Base-by-base conservation (phyloP, 306 rosid species). In the Vachellia collinsii region DNA sequence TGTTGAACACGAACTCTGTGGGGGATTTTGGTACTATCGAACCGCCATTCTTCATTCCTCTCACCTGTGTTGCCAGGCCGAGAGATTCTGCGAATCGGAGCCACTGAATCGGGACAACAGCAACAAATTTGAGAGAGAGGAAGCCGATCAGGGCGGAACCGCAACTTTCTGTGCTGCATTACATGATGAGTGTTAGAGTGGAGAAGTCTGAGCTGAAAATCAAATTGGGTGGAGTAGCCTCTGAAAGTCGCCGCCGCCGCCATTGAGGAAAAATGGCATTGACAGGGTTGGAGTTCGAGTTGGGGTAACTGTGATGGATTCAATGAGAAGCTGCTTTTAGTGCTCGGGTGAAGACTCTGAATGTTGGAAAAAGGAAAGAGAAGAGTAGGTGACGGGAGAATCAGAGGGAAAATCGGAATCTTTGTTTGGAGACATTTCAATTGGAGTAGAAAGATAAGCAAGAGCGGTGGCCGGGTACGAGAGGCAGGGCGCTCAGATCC, bases 221-320 rank as follows among this genome's bases (percentile, higher is more conserved):
- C 46, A 37, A 65, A 65, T 7, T 65, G 44, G 25, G 46, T 7
- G 9, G 70, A 63, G 42, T 63, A 34, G 69, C 42, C 69, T 63
- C 69, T 29, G 43, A 6, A 63, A 36, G 69, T 63, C 20, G 68
- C 12, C 69, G 69, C 70, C 46, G 69, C 70, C 46, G 70, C 46
- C 70, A 65, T 65, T 14, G 46, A 37, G 3, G 46, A 14, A 9
- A 65, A 65, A 37, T 65, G 70, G 70, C 70, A 65, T 65, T 37
- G 70, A 65, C 70, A 37, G 9, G 6, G 11, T 3, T 65, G 44
- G n/a, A 63, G 20, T 29, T 62, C 38, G 16, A 11, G 19, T 61
- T 1, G 67, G 11, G 39, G 38, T 1, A 23, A 17, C 39, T 7
- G 10, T 4, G 5, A 50, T 20, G 34, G 6, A 50, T 16, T 14